Base-by-base conservation (phyloP, 805 yeast genomes). In the Blastobotrys robertii region DNA sequence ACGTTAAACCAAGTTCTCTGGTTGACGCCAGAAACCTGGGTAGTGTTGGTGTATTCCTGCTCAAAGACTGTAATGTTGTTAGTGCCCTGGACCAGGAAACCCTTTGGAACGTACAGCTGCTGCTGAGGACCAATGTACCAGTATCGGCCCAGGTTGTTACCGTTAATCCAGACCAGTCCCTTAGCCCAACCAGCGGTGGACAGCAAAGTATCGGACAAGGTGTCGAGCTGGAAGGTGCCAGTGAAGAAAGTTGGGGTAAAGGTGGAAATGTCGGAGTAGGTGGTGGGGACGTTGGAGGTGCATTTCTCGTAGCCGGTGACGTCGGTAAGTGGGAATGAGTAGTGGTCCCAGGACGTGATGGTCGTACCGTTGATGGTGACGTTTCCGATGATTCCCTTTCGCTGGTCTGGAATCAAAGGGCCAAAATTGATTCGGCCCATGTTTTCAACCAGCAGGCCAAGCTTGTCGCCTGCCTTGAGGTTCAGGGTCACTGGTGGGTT, bases 91-190 rank as follows among this genome's bases (percentile, higher is more conserved):
- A 32, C 19, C 19, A 39, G 37, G 36, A 15, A 38, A 7, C 13
- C 28, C 25, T 22, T 22, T 16, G 42, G 42, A 8, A 31, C 37
- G 30, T 39, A 39, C 31, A 39, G 28, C 31, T 32, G 30, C 31
- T 39, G 42, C 36, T 39, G 42, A 8, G 42, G 42, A 12, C 42
- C 42, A 12, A 39, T 32, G 19, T 12, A 9, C 37, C 37, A 39
- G 36, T 39, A 39, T 16, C 42, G 10, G 8, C 42, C 42, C 11
- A 39, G 31, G 15, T 15, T 25, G 32, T 39, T 16, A 4, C 42
- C 42, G 30, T 39, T 39, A 14, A 39, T 19, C 37, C 34, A 31
- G 13, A 39, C 42, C 10, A 32, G n/a, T 4, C 42, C 42, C 32
- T 33, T 32, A 37, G 30, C 22, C 36, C 42, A 32, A 15, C 36